Evolutionary conservation across 2,329 filamentous ascomycete species (phyloP).

Genomic region (Exophiala sp.): DNA sequence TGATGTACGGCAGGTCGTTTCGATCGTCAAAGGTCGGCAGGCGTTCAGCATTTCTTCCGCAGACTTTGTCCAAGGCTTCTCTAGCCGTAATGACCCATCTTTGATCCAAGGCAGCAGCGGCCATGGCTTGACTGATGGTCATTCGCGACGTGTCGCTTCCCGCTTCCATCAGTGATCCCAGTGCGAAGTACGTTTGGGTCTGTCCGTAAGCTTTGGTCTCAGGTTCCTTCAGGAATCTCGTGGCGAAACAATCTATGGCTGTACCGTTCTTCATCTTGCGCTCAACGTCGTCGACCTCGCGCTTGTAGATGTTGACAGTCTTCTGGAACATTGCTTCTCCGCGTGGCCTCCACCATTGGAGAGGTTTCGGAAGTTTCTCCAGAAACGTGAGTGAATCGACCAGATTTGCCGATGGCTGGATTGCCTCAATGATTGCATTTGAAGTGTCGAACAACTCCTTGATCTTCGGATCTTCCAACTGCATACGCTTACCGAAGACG

Average conservation of each 20-base stretch:
- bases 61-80: constrained; percentile 40
- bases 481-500: constrained; percentile 50
- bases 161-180: constrained; percentile 43
- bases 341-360: constrained; percentile 45
- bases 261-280: constrained; percentile 28
- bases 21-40: constrained; percentile 34
- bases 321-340: constrained; percentile 39
- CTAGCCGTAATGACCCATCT: constrained; percentile 44
- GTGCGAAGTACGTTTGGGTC: constrained; percentile 41
- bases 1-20: constrained; percentile 32
- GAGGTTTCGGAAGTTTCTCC: constrained; percentile 42
- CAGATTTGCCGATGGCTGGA: constrained; percentile 38
- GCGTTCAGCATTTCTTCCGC: constrained; percentile 32
- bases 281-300: constrained; percentile 28
- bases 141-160: constrained; percentile 51
- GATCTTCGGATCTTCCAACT: constrained; percentile 29
- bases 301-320: constrained; percentile 27
- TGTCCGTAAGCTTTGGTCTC: constrained; percentile 35
- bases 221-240: constrained; percentile 31
- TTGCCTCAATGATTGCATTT: constrained; percentile 36
- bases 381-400: constrained; percentile 47
- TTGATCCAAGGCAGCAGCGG: constrained; percentile 49
- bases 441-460: constrained; percentile 36
- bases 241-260: constrained; percentile 37
- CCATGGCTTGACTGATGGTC: constrained; percentile 46